Conservation (phyloP, 345 rosid genomes). For the Stellera chamaejasme region DNA sequence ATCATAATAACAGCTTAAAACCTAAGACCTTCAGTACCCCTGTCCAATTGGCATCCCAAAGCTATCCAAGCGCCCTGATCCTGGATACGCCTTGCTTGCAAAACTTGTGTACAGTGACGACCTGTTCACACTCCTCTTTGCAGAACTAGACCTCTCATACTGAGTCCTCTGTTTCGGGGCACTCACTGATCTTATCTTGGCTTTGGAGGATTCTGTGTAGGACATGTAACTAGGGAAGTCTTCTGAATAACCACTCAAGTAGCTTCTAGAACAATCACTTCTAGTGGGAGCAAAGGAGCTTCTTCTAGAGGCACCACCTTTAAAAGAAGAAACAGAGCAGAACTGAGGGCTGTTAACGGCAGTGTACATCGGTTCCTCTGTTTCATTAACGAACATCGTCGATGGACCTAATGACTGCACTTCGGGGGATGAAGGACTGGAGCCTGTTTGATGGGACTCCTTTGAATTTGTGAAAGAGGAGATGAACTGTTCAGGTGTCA, state of each 20-base stretch:
- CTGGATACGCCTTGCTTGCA: conserved; percentile 75
- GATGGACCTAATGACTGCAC: conserved; percentile 40
- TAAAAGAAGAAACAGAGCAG: conserved; percentile 58
- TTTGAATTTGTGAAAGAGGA: conserved; percentile 36
- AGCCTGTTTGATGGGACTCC: conserved; percentile 39
- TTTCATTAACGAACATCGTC: conserved; percentile 32
- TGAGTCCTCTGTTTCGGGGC: conserved; percentile 81
- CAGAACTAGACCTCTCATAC: conserved; percentile 59
- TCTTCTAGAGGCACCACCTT: conserved; percentile 38
- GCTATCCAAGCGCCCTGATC: conserved; percentile 87
- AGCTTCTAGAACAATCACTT: conserved; percentile 57
- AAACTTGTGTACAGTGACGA: conserved; percentile 49
- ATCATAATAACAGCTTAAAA: too few relatives aligned
- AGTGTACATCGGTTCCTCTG: conserved; percentile 42
- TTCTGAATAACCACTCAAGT: conserved; percentile 37
- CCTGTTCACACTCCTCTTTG: conserved; percentile 44
- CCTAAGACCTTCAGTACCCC: conserved; percentile 17
- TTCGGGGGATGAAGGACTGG: conserved; percentile 51
- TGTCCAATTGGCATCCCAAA: conserved; percentile 69
- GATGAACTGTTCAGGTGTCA: conserved; percentile 29
- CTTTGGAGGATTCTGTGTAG: conserved; percentile 78
- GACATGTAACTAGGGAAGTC: conserved; percentile 82
- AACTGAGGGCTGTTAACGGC: conserved; percentile 77
- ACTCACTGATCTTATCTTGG: conserved; percentile 66
- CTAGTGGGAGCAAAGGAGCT: conserved; percentile 58